Conservation (phyloP, 495 filamentous ascomycete genomes). For the Endocarpon pusillum region DNA sequence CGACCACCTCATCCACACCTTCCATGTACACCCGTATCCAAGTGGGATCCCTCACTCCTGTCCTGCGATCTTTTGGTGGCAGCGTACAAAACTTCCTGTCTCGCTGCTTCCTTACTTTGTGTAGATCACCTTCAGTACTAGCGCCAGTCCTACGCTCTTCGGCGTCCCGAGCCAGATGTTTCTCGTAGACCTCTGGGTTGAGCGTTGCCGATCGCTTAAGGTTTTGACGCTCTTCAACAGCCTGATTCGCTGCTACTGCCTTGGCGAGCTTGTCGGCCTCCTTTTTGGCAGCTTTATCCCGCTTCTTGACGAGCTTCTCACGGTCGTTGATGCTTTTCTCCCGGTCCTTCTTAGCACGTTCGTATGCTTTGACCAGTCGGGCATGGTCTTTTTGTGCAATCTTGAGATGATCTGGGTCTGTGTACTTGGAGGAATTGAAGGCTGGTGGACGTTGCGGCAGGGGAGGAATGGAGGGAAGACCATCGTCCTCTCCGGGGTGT, state of each 20-base stretch:
- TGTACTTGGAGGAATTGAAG: constrained; percentile 32
- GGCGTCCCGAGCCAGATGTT: constrained; percentile 3
- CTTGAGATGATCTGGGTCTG: constrained; percentile 45
- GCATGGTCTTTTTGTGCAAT: constrained; percentile 45
- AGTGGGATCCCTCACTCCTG: constrained; percentile 36
- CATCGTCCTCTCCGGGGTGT: no score
- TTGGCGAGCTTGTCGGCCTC: constrained; percentile 11
- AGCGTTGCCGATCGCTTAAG: background rate
- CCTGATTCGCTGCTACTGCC: constrained; percentile 6
- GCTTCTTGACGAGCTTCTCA: constrained; percentile 36
- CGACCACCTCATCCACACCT: constrained; percentile 67
- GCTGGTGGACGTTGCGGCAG: constrained; percentile 23
- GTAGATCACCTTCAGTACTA: constrained; percentile 2
- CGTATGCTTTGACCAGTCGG: constrained; percentile 37
- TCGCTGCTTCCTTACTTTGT: constrained; percentile 27
- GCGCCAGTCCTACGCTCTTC: constrained; percentile 5
- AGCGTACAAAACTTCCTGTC: constrained; percentile 66
- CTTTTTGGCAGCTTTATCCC: constrained; percentile 30
- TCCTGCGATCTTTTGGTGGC: constrained; percentile 31
- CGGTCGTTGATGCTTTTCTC: constrained; percentile 43
- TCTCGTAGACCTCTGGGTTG: constrained; percentile 1
- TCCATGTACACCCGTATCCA: constrained; percentile 70
- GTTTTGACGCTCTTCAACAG: background rate
- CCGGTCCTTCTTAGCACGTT: constrained; percentile 43
- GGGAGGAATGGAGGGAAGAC: constrained; percentile 19